Conservation (phyloP, 2,329 filamentous ascomycete genomes). For the Penicillium sp. region DNA sequence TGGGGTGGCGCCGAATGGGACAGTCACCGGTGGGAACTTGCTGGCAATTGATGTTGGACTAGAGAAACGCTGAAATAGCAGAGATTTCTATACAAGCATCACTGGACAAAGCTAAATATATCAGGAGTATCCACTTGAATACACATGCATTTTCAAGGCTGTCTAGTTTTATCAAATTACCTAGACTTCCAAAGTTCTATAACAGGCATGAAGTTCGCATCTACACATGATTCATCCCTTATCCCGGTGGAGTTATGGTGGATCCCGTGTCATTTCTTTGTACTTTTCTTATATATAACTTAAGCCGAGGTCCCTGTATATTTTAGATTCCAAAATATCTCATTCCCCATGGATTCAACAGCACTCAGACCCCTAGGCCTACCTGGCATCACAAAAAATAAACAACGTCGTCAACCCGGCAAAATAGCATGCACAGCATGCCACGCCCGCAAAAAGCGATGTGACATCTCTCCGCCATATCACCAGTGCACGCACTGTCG, state of each 20-base stretch:
- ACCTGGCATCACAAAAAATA: slow-evolving; percentile 3
- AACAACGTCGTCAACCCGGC: slow-evolving; percentile 3
- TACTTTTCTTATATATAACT: not conserved
- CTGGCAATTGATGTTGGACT: no score
- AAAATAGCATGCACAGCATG: slow-evolving; percentile 8
- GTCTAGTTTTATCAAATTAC: no score
- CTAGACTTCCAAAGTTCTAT: no score
- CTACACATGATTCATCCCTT: not conserved
- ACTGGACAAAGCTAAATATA: no score
- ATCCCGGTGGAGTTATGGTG: not conserved
- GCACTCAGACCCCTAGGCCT: not conserved
- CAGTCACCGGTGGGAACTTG: no score
- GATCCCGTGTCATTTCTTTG: not conserved
- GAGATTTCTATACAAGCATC: no score
- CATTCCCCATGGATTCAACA: not conserved
- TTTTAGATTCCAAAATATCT: not conserved
- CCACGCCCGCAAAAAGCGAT: slow-evolving; percentile 8
- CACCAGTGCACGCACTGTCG: slow-evolving; percentile 6
- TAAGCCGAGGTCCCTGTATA: not conserved
- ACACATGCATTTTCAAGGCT: no score
- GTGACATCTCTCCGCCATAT: slow-evolving; percentile 1
- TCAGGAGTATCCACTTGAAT: no score
- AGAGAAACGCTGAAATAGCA: no score
- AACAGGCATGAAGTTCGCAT: not conserved
- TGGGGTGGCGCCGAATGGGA: no score